A percentile compares a stretch with the other conserved stretches of the same genome.
These are phyloP conservation scores for Geotrichum siamense DNA, from an alignment of 1,139 yeast genomes.

Conservation along the genomic window DNA sequence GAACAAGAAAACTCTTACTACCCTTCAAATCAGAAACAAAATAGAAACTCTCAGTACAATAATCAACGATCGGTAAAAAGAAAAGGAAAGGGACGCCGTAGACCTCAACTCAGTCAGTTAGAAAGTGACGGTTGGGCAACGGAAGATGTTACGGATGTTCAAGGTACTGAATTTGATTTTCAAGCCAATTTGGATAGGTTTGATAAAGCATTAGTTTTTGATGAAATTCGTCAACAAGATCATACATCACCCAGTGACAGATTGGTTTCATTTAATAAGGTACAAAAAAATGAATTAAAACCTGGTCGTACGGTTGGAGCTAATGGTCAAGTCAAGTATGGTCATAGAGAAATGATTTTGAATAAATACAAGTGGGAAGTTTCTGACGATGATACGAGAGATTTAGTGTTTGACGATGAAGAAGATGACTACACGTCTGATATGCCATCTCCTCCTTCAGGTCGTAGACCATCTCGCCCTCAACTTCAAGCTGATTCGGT, in stretches of 20 bases:
- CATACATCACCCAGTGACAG: conserved; percentile 53
- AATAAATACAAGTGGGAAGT: conserved; percentile 19
- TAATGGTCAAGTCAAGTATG: conserved; percentile 40
- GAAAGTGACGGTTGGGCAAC: conserved; percentile 45
- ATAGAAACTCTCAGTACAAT: conserved; percentile 5
- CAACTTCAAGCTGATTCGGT: conserved; percentile 16
- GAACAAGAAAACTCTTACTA: background rate
- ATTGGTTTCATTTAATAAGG: conserved; percentile 68
- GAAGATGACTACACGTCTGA: conserved; percentile 23
- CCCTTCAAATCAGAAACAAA: conserved; percentile 2
- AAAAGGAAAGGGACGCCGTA: conserved; percentile 6
- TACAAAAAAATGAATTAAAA: conserved; percentile 18
- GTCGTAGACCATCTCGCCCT: conserved; percentile 17
- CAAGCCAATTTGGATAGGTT: conserved; percentile 75
- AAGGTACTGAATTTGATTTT: conserved; percentile 66
- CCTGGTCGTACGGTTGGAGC: conserved; percentile 14
- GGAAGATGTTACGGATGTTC: conserved; percentile 44
- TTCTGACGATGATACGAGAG: conserved; percentile 33
- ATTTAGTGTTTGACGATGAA: conserved; percentile 32
- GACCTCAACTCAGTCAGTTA: conserved; percentile 16
- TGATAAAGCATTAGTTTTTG: conserved; percentile 74
- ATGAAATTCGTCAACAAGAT: conserved; percentile 63
- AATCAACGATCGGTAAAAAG: conserved; percentile 5
- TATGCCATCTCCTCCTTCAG: conserved; percentile 18
- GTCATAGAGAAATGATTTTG: conserved; percentile 68